Percentiles rank a stretch among this genome's conserved stretches.
These are phyloP conservation scores for Malassezia japonica DNA, from an alignment of 1,284 basidiomycete genomes.

Conservation along the genomic window DNA sequence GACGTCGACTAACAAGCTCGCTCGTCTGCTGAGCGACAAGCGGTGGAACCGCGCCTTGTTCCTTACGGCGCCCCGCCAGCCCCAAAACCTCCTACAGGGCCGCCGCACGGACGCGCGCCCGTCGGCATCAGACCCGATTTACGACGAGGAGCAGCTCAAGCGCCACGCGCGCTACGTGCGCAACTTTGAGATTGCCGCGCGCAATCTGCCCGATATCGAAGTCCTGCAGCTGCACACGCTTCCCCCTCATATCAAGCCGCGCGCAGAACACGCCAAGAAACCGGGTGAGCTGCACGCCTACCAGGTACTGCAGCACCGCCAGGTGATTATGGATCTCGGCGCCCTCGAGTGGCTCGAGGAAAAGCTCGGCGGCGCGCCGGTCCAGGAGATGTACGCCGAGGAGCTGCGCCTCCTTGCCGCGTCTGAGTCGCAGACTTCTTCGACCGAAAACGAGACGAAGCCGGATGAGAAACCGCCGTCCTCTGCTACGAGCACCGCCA, in stretches of 20 bases:
- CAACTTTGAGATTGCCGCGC: conserved; percentile 33
- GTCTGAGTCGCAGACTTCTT: background rate
- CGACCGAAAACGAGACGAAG: background rate
- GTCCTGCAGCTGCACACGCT: conserved; percentile 38
- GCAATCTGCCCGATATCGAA: conserved; percentile 36
- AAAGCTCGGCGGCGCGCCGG: conserved; percentile 41
- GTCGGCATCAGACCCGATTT: conserved; percentile 34
- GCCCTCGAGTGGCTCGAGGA: conserved; percentile 48
- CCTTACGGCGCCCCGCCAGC: conserved; percentile 40
- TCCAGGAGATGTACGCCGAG: conserved; percentile 24
- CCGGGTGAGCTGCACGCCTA: conserved; percentile 47
- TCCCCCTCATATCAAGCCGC: conserved; percentile 27
- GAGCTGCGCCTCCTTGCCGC: conserved; percentile 1
- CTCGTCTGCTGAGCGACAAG: conserved; percentile 30
- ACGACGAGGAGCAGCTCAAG: conserved; percentile 27
- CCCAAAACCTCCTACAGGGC: conserved; percentile 13
- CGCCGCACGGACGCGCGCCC: conserved; percentile 23
- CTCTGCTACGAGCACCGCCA: background rate
- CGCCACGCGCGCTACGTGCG: conserved; percentile 26
- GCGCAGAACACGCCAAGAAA: conserved; percentile 34
- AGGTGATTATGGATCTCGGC: conserved; percentile 44
- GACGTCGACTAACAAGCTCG: conserved; percentile 29
- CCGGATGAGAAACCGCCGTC: background rate
- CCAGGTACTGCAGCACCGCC: conserved; percentile 36
- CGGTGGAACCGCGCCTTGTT: conserved; percentile 40